Evolutionary conservation across 768 basidiomycete genomes (phyloP), one percentile per base, ranked within the genome.

Genomic region (Kwoniella shandongensis): DNA sequence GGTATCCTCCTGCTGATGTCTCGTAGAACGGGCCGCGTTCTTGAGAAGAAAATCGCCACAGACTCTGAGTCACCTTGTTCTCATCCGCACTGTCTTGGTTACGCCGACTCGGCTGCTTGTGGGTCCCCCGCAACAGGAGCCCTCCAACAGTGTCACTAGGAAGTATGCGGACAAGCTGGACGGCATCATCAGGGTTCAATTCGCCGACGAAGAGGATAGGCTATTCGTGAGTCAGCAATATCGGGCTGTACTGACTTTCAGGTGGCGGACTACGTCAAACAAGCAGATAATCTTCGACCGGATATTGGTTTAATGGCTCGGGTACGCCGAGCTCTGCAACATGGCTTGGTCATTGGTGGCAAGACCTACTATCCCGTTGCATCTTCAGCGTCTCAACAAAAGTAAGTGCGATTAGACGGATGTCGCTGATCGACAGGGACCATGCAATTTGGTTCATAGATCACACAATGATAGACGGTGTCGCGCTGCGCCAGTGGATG

Each of bases 371-470:
- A 63, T 20, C 73, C 72, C 11, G 72, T 76, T 1, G 75, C 75
- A 1, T 72, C 72, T 15, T 71, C 73, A 12, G 65, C 72, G 1
- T 73, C 72, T 13, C 74, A 76, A 44, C 70, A 72, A 36, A 74
- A 72, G 69, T 76, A 40, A 41, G 69, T 12, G 8, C 11, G 7
- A 35, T 30, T 8, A 20, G 36, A 13, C 5, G 1, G 8, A 2
- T 36, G 10, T 44, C 23, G 30, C 45, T 66, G 51, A 57, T 45
- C 18, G 20, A 26, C 51, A 73, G 75, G 49, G 73, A 76, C n/a
- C 70, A 72, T 44, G 67, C 73, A 1, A 68, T 74, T 6, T 76
- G 75, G 75, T 76, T 76, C 54, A 65, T 76, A 38, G 42, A 67
- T 27, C 57, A 61, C 32, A 54, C 52, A 4, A 27, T 51, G 15